Evolutionary conservation across 2,329 filamentous ascomycete species (phyloP), one percentile per base, ranked within the genome.

Genomic region (Neonectria hederae): DNA sequence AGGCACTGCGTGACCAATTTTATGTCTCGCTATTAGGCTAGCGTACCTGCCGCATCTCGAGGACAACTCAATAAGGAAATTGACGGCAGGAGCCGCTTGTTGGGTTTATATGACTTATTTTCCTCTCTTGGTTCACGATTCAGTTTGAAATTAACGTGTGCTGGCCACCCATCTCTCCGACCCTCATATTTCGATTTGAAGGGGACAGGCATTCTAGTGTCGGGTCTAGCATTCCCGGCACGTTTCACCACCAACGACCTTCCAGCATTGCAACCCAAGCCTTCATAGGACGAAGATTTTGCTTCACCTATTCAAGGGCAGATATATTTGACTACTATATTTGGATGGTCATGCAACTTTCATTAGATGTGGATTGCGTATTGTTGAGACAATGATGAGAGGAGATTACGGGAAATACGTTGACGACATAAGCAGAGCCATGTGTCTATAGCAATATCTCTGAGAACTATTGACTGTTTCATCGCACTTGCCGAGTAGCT

Each of bases 321-420:
- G 1, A 57, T 66, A 6, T 56, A 66, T 17, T 32, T 66, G 2
- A 61, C 64, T 19, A 64, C 64, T 0, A 49, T 65, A 1, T 66
- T 66, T 38, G 56, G 61, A 17, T n/a, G n/a, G n/a, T n/a, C 64
- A 66, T 13, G 61, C 64, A n/a, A 66, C 65, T 10, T 60, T 66
- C 8, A 64, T 66, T 22, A 61, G 56, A 1, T 66, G 52, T 6
- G 46, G 54, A 48, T 60, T 60, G 4, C 60, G 63, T 14, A 65
- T 60, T 5, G 63, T 60, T 8, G 63, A 65, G 35, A 58, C 65
- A 6, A 66, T 66, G 64, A 58, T 49, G 19, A 58, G 61, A 26
- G 64, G 62, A 17, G 61, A 66, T n/a, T 66, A 66, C 53, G 65
- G 48, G 21, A 64, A 66, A 46, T 66, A 66, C 5, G 61, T 65